phyloP scores from a whole-genome alignment of 2,329 filamentous ascomycete genomes.

The Exserohilum rostratum region DNA sequence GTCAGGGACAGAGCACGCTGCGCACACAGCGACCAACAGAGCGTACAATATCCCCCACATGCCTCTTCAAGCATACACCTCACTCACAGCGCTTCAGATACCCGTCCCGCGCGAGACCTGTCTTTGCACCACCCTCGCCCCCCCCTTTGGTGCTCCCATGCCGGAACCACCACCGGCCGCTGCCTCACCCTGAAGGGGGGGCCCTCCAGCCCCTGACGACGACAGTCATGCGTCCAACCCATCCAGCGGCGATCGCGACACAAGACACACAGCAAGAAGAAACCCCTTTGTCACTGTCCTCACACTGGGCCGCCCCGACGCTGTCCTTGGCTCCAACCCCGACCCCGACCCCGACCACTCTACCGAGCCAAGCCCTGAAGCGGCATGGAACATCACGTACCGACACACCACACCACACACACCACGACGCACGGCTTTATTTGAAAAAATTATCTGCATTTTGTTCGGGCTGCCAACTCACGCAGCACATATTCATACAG shows the following conservation, averaged over 20 bases:
- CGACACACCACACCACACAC: not conserved
- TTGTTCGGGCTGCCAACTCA: constrained; percentile 11
- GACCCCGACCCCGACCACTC: not conserved
- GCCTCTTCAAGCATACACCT: not conserved
- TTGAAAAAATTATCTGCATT: constrained; percentile 19
- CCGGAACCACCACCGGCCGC: not conserved
- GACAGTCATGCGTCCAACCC: not conserved
- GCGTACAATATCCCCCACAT: constrained; percentile 3
- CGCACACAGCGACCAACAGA: not conserved
- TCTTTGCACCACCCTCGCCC: constrained; percentile 4
- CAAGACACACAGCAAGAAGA: not conserved
- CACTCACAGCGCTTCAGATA: constrained; percentile 9
- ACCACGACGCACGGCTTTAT: not conserved
- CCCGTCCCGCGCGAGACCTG: not conserved
- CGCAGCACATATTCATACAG: constrained; percentile 29
- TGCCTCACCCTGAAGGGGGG: constrained; percentile 1
- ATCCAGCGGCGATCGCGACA: not conserved
- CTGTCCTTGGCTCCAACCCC: not conserved
- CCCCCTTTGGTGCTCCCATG: constrained; percentile 1
- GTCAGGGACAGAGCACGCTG: constrained; percentile 3
- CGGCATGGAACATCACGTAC: constrained; percentile 9
- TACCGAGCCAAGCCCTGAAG: constrained; percentile 3
- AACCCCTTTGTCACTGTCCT: not conserved
- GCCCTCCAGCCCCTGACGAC: not conserved
- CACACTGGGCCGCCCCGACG: not conserved